Conservation (phyloP, 495 filamentous ascomycete genomes). For the Penicillium atrosanguineum region DNA sequence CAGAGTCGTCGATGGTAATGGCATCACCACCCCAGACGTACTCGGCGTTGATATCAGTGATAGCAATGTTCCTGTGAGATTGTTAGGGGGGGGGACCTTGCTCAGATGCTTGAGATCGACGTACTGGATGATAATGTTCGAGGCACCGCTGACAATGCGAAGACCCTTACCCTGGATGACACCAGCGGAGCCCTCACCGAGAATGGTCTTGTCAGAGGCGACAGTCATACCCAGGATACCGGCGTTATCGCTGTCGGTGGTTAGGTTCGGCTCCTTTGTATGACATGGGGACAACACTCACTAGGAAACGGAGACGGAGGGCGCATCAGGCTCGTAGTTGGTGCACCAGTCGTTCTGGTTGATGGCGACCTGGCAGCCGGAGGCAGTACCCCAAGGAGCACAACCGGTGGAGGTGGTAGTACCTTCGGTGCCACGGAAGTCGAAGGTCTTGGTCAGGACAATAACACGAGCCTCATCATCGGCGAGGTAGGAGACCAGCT, state of each 20-base stretch:
- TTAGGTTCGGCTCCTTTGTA: neutral
- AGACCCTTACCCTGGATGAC: constrained; percentile 46
- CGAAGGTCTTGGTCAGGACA: constrained; percentile 39
- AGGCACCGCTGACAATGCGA: constrained; percentile 41
- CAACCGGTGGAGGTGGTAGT: constrained; percentile 43
- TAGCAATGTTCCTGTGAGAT: constrained; percentile 37
- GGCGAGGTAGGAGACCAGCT: constrained; percentile 45
- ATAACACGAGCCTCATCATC: constrained; percentile 38
- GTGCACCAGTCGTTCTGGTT: constrained; percentile 49
- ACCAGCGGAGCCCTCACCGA: constrained; percentile 37
- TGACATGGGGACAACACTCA: neutral
- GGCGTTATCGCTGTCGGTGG: constrained; percentile 34
- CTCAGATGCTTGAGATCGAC: neutral
- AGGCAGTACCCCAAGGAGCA: constrained; percentile 43
- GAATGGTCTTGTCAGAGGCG: constrained; percentile 43
- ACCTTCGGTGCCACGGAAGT: constrained; percentile 45
- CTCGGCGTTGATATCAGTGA: constrained; percentile 48
- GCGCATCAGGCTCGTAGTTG: constrained; percentile 38
- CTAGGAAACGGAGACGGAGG: constrained; percentile 40
- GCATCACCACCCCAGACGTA: constrained; percentile 52
- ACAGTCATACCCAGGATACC: constrained; percentile 44
- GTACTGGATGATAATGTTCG: constrained; percentile 48
- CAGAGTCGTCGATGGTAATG: constrained; percentile 41
- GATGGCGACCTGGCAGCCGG: constrained; percentile 51
- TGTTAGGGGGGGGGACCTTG: neutral